Conservation (phyloP, 2,329 filamentous ascomycete species). For the Calonectria pseudoturangicola region DNA sequence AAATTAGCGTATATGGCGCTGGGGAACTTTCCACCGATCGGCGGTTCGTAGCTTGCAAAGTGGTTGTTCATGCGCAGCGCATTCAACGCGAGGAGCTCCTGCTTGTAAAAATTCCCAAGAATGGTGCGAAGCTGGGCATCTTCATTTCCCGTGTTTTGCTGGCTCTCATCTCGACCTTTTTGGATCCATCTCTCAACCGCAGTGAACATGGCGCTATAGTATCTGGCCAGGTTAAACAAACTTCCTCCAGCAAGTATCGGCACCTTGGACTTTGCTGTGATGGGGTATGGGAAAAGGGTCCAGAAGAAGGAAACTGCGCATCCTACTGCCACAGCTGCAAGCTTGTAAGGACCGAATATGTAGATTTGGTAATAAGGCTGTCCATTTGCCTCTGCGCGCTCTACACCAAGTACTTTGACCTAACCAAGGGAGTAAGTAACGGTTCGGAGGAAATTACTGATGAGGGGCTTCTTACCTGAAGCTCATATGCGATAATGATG, state of each 20-base stretch:
- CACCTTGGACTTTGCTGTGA: constrained; percentile 41
- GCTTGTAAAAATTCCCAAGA: constrained; percentile 29
- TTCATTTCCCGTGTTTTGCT: background rate
- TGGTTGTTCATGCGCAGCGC: constrained; percentile 32
- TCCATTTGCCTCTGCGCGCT: constrained; percentile 29
- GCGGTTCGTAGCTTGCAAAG: constrained; percentile 38
- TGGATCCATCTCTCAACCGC: constrained; percentile 33
- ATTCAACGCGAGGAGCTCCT: constrained; percentile 29
- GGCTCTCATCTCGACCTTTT: background rate
- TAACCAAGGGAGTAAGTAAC: background rate
- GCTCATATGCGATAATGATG: constrained; percentile 42
- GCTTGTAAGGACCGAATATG: constrained; percentile 39
- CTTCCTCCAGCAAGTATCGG: constrained; percentile 31
- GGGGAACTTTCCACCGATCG: constrained; percentile 39
- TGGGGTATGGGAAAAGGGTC: constrained; percentile 42
- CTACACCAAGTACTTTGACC: constrained; percentile 36
- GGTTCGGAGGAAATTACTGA: no score
- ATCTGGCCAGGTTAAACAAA: constrained; percentile 40
- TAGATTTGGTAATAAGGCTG: constrained; percentile 43
- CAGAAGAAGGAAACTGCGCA: constrained; percentile 41
- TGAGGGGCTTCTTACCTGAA: constrained; percentile 34
- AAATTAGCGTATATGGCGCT: constrained; percentile 30
- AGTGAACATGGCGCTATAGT: constrained; percentile 39
- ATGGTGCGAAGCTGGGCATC: background rate
- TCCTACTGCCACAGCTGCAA: constrained; percentile 38